Base-by-base conservation (phyloP, 192 early-diverging fungal species). In the Pilobolus umbonatus region DNA sequence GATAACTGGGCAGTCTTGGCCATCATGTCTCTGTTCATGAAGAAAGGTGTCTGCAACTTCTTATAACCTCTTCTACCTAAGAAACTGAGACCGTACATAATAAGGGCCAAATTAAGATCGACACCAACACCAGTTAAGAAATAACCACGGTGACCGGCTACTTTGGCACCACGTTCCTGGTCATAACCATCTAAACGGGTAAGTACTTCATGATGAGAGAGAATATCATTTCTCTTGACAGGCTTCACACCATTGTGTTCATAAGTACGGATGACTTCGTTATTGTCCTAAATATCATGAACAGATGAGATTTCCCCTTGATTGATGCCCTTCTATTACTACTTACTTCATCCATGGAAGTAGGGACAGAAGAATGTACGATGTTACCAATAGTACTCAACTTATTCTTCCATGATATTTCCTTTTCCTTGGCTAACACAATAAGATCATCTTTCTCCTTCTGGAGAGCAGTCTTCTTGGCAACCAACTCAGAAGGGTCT, bases 71-170 rank as follows among this genome's bases (percentile, higher is more conserved):
- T 74, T 57, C 76, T 81, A 45, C 78, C 84, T 50, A 99, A 78
- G 78, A 98, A 99, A 43, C 87, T 82, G 31, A 99, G 82, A 25
- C 96, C 96, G 65, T 98, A 99, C 69, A 88, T 92, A 69, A 99
- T 88, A 53, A 99, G 77, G 21, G 95, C 96, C 67, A 99, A 78
- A 75, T 97, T 97, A 59, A 99, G 78, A 63, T 98, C 94, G 25
- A 99, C 95, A 71, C 95, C 97, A 5, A 81, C 85, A 38, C 91
- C 91, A 7, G 88, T 93, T 57, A 99, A 80, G 75, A 99, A 99
- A 71, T 94, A 99, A n/a, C 93, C 97, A 60, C 97, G 94, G 79
- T 99, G 97, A 14, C 95, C 95, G 24, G 97, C 94, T 36, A 98
- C 88, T 55, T 96, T 95, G 60, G 90, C 84, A 70, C 93, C 95